Evolutionary conservation across 164 flowering plant genomes (phyloP).

Genomic region (Vitis vinifera): ASM3070453v1 NC_081815.1:12517501-12518000

Average conservation of each 20-base stretch:
- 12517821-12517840: no score
- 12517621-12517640: conserved; percentile 79
- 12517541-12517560: conserved; percentile 5
- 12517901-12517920: no score
- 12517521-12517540: conserved; percentile 29
- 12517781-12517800: not conserved
- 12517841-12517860: no score
- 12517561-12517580: conserved; percentile 6
- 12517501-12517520: conserved; percentile 94
- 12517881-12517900: no score
- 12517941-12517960: no score
- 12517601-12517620: conserved; percentile 76
- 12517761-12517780: not conserved
- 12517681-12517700: conserved; percentile 77
- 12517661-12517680: conserved; percentile 50
- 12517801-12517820: not conserved
- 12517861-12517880: no score
- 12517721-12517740: not conserved
- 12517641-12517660: conserved; percentile 73
- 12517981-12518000: no score
- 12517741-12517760: not conserved
- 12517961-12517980: no score
- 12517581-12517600: conserved; percentile 14
- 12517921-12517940: no score
- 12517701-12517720: conserved; percentile 73